Evolutionary conservation across 768 basidiomycete genomes (phyloP), one percentile per base, ranked within the genome.

Genomic region (Cystofilobasidium bisporidii): DNA sequence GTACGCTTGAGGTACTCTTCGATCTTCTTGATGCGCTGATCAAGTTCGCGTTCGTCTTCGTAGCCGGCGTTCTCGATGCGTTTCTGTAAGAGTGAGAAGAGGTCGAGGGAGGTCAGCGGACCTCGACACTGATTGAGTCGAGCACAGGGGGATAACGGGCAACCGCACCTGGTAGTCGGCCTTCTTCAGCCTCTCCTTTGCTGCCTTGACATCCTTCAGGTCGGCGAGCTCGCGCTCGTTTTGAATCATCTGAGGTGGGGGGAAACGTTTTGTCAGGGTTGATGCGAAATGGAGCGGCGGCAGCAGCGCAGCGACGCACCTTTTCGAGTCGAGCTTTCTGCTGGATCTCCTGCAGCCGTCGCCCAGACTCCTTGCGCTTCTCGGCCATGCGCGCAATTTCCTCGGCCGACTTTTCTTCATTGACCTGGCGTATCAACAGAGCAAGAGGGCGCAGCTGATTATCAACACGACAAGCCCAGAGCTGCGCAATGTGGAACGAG

Each of bases 361-460:
- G 82, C 0, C 91, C 92, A 73, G 91, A 88, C 76, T 97, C 93
- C 74, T 83, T 85, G 64, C 87, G 79, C 76, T 84, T 86, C 76
- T 97, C 92, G 0, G 86, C 80, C 43, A 86, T 82, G 41, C 84
- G 82, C 5, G 85, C 83, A 0, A 96, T 76, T 74, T 97, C 92
- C 72, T 97, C 94, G 71, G 93, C 90, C 0, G 89, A 87, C 78
- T 93, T 96, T 76, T 91, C 89, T 47, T 89, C 87, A 0, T 81
- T 76, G 0, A 82, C 81, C 61, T 78, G 71, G n/a, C n/a, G n/a
- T n/a, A n/a, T n/a, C n/a, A n/a, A n/a, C n/a, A n/a, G n/a, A n/a
- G n/a, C n/a, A n/a, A n/a, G n/a, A n/a, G n/a, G n/a, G n/a, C n/a
- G n/a, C n/a, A n/a, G n/a, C n/a, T n/a, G n/a, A n/a, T n/a, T n/a